Base-by-base conservation (phyloP, 768 basidiomycete genomes). In the Mycena maculata region DNA sequence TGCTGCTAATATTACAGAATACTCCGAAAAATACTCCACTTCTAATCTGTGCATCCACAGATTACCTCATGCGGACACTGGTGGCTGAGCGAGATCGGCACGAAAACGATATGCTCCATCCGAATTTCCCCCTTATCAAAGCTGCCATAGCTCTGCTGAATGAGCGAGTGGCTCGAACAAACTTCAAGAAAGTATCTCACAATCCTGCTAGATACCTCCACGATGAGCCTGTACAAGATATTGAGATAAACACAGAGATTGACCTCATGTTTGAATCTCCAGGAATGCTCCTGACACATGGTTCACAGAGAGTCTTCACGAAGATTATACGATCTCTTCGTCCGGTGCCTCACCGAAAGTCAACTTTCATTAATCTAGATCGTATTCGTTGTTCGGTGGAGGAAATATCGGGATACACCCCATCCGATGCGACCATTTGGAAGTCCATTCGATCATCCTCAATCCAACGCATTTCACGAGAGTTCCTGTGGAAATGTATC, bases 401-500 rank as follows among this genome's bases (percentile, higher is more conserved):
- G n/a, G n/a, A n/a, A n/a, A n/a, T n/a, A n/a, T n/a, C n/a, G n/a
- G n/a, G n/a, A n/a, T n/a, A n/a, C n/a, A n/a, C 56, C 8, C 56
- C 56, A 23, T 42, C 38, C 13, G 39, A 58, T 23, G 41, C 12
- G 16, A 41, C 8, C 4, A 58, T 58, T 20, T 58, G 56, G 56
- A 41, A 27, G 12, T 58, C 56, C 16, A 22, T 58, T 5, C 30
- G 56, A 30, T 13, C 38, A 5, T 5, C 11, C 11, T 5, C 30
- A 28, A 13, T 38, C 8, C 44, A 25, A n/a, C 13, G 41, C 16
- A 18, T 23, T 10, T 10, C 41, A 5, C 33, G 56, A 41, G 56
- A 45, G 31, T 58, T 58, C 38, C 22, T 58, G 13, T 58, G 56
- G 56, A 58, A n/a, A n/a, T n/a, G n/a, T n/a, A n/a, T n/a, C n/a